Evolutionary conservation across 306 rosid genomes (phyloP).

Genomic region (Castanopsis chinensis): DNA sequence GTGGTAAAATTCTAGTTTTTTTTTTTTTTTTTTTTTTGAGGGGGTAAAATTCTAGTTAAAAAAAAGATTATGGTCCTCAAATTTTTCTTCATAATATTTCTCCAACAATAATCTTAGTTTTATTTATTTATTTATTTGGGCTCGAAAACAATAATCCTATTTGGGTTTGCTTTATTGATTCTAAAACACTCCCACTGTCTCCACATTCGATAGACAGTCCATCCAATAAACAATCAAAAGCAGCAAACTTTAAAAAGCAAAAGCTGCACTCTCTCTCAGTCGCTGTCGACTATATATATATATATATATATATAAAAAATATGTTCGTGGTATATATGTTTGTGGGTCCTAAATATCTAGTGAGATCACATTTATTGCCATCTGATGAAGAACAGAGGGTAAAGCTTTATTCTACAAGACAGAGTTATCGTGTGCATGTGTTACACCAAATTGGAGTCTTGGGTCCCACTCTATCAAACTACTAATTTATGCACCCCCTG

Average conservation of each 20-base stretch:
- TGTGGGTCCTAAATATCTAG: not conserved
- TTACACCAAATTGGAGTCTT: not conserved
- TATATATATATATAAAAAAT: not conserved
- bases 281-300: not conserved
- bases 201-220: conserved; percentile 45
- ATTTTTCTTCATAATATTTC: not conserved
- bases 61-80: too few species aligned
- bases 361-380: not conserved
- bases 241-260: conserved; percentile 59
- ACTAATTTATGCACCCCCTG: not conserved
- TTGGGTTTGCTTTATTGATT: conserved; percentile 58
- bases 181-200: conserved; percentile 51
- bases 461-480: not conserved
- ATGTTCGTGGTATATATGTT: not conserved
- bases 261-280: conserved; percentile 37
- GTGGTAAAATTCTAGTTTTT: too few species aligned
- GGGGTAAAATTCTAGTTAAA: too few species aligned
- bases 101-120: conserved; percentile 13
- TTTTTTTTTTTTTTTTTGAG: too few species aligned
- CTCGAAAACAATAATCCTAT: conserved; percentile 13
- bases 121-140: too few species aligned
- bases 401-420: not conserved
- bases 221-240: conserved; percentile 53
- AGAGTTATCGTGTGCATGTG: not conserved
- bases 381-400: not conserved